phyloP scores from a whole-genome alignment of 2,329 filamentous ascomycete species.

The Xylariaceae sp. region DNA sequence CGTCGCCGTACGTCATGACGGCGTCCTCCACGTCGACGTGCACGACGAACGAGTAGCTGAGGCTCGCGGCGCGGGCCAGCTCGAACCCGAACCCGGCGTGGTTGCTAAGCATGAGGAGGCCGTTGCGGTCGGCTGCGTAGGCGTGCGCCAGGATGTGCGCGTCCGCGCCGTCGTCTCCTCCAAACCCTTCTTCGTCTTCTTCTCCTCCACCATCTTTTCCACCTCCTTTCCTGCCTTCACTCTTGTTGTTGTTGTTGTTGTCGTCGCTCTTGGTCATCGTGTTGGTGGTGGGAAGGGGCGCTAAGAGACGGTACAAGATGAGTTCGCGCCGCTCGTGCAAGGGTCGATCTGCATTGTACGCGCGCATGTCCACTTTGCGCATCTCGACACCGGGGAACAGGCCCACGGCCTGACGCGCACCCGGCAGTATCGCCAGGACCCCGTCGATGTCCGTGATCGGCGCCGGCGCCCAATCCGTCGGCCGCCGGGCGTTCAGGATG shows the following conservation, averaged over 20 bases:
- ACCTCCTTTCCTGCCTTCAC: no score
- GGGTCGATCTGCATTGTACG: slow-evolving; percentile 49
- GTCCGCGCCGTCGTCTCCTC: slow-evolving; percentile 48
- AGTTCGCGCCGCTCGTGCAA: slow-evolving; percentile 55
- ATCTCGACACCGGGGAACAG: slow-evolving; percentile 58
- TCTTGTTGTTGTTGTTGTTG: no score
- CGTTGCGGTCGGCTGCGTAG: slow-evolving; percentile 60
- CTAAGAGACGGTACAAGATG: slow-evolving; percentile 55
- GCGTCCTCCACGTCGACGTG: slow-evolving; percentile 56
- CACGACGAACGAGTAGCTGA: slow-evolving; percentile 59
- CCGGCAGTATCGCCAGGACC: slow-evolving; percentile 37
- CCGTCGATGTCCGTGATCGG: slow-evolving; percentile 54
- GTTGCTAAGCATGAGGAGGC: slow-evolving; percentile 57
- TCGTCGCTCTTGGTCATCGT: not conserved
- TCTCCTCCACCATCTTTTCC: no score
- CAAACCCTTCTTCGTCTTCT: not conserved
- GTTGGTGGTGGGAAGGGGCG: slow-evolving; percentile 48
- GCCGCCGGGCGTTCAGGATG: slow-evolving; percentile 46
- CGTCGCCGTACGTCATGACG: slow-evolving; percentile 49
- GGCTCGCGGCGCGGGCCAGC: slow-evolving; percentile 50
- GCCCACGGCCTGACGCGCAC: slow-evolving; percentile 46
- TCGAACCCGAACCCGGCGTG: slow-evolving; percentile 53
- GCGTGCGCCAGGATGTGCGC: slow-evolving; percentile 56
- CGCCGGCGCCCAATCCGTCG: slow-evolving; percentile 51
- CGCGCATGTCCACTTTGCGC: slow-evolving; percentile 60